Base-by-base conservation (phyloP, 805 yeast genomes). In the Kregervanrija delftensis region DNA sequence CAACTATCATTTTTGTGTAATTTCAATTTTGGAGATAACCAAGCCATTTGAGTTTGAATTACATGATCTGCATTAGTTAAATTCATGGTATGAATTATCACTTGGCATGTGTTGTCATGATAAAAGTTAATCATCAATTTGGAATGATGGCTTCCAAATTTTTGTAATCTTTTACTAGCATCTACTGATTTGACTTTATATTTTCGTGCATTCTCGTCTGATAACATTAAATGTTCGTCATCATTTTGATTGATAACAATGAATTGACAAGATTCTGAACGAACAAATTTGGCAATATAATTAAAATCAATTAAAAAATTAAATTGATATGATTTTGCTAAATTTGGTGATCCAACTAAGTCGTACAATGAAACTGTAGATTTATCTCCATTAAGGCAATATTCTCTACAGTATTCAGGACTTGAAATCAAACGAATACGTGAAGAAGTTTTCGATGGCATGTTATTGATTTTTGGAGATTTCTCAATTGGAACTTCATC, bases 81-180 rank as follows among this genome's bases (percentile, higher is more conserved):
- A 58, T 83, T 83, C 57, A 76, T 72, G 1, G 87, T 76, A 58
- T 81, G 76, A 17, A 83, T 63, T 16, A 76, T 76, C 0, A 83
- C 58, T 54, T 76, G 79, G 31, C 72, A 59, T 0, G 71, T 60
- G 13, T 63, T 65, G 49, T 75, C 76, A 2, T 56, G 56, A 53
- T 68, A 79, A 46, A 73, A 64, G 53, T 82, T 82, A 11, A 83
- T 63, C 69, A 83, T 77, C 73, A 83, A 63, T 56, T 83, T 83
- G 1, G 86, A 72, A 57, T 83, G 91, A 58, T 83, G 89, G 3
- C 73, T 66, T 0, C 76, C 62, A 52, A 49, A 74, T 14, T 63
- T 69, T 1, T 52, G 49, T 10, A 59, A 42, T 12, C 47, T 49
- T 15, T 44, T 43, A 9, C 58, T 45, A 1, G 73, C 66, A 36